These are phyloP conservation scores for Termitomyces sp. DNA, from an alignment of 768 basidiomycete species.

Conservation along the genomic window DNA sequence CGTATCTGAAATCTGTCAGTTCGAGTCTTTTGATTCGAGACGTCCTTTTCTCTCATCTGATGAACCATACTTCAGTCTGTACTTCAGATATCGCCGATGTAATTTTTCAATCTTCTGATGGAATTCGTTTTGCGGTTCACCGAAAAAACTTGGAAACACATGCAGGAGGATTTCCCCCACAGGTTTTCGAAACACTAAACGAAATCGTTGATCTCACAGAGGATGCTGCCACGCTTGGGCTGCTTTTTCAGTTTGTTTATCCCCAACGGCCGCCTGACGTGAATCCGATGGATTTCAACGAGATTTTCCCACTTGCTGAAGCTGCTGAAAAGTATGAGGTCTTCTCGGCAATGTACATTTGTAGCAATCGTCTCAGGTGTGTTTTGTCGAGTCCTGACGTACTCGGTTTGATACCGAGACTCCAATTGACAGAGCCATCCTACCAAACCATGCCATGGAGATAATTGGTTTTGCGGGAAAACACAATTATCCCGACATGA, in stretches of 20 bases:
- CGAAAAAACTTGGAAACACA: background rate
- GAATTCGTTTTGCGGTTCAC: background rate
- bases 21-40: too few relatives aligned
- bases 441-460: background rate
- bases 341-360: background rate
- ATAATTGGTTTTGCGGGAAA: background rate
- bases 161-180: background rate
- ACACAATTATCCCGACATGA: background rate
- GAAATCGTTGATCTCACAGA: background rate
- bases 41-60: too few relatives aligned
- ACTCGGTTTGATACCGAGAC: background rate
- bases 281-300: background rate
- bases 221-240: background rate
- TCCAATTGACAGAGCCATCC: background rate
- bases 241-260: conserved; percentile 1
- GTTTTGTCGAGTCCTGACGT: background rate
- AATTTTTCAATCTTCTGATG: background rate
- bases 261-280: background rate
- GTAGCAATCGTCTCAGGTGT: background rate
- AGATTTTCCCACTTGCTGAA: background rate
- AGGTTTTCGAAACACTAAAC: background rate
- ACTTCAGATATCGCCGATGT: background rate
- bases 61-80: background rate
- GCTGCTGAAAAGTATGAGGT: conserved; percentile 2
- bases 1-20: too few relatives aligned